Conservation (phyloP, 2,329 filamentous ascomycete species). For the Epichloe elymi region DNA sequence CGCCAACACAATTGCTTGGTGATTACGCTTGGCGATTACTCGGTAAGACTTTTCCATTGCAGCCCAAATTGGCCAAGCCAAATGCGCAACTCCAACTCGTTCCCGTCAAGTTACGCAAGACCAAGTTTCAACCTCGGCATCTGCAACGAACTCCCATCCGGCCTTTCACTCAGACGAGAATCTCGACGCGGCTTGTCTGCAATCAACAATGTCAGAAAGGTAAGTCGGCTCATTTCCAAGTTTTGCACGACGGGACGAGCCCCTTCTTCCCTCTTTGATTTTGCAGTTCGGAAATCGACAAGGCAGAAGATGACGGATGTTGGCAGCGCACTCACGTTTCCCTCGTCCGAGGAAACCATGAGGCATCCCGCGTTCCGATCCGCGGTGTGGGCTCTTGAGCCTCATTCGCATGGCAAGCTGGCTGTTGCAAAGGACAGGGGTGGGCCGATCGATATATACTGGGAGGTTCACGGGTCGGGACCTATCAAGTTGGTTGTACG, state of each 20-base stretch:
- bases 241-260: too few species aligned
- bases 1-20: too few species aligned
- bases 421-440: constrained; percentile 57
- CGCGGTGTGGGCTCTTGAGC: constrained; percentile 55
- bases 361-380: constrained; percentile 54
- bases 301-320: too few species aligned
- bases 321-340: constrained; percentile 12
- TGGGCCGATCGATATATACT: constrained; percentile 63
- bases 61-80: not conserved
- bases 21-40: too few species aligned
- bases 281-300: too few species aligned
- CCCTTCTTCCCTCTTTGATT: too few species aligned
- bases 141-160: not conserved
- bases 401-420: constrained; percentile 46
- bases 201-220: not conserved
- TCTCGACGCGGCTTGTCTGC: not conserved
- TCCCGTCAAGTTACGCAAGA: not conserved
- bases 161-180: not conserved
- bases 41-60: too few species aligned
- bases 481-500: constrained; percentile 56
- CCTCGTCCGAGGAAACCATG: constrained; percentile 43
- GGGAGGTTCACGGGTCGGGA: constrained; percentile 69
- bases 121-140: not conserved
- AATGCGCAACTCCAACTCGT: too few species aligned
- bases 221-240: too few species aligned